Percentiles rank a stretch among this genome's conserved stretches.
These are phyloP conservation scores for Choanephora cucurbitarum DNA, from an alignment of 371 early-diverging fungal genomes.

Conservation along the genomic window DNA sequence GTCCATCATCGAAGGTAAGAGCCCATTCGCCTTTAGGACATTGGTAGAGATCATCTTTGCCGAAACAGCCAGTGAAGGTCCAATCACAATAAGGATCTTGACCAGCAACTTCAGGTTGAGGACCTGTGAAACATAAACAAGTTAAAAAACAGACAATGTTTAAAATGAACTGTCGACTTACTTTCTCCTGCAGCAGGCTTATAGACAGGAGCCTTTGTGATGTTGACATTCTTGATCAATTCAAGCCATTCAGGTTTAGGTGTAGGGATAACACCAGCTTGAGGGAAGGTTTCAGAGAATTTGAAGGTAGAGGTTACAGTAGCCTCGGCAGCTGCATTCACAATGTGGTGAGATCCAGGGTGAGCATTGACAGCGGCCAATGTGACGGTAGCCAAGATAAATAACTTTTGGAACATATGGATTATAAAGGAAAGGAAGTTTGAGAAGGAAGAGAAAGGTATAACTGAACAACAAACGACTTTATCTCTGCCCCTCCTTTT, in stretches of 20 bases:
- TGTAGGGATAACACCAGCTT: constrained; percentile 33
- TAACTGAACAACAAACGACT: constrained; percentile 3
- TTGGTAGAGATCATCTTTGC: constrained; percentile 46
- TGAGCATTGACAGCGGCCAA: constrained; percentile 26
- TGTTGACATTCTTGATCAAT: constrained; percentile 33
- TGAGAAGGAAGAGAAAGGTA: constrained; percentile 7
- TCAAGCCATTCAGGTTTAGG: constrained; percentile 56
- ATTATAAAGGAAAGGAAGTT: background rate
- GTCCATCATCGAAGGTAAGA: constrained; percentile 51
- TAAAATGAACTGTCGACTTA: background rate
- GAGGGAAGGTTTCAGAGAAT: constrained; percentile 45
- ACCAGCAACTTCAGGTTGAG: constrained; percentile 24
- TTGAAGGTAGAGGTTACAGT: constrained; percentile 26
- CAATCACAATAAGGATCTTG: constrained; percentile 56
- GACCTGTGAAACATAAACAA: constrained; percentile 20
- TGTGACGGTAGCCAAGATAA: constrained; percentile 23
- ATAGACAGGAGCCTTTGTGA: constrained; percentile 45
- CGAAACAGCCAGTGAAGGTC: constrained; percentile 55
- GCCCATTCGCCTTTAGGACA: constrained; percentile 60
- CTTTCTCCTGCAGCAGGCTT: constrained; percentile 22
- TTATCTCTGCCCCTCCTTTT: background rate
- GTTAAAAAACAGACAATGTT: background rate
- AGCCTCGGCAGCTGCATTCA: constrained; percentile 10
- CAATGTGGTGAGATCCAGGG: constrained; percentile 19
- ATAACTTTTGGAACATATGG: constrained; percentile 28